phyloP scores from a whole-genome alignment of 176 grass and related monocot species.

The Triticum dicoccoides region DNA sequence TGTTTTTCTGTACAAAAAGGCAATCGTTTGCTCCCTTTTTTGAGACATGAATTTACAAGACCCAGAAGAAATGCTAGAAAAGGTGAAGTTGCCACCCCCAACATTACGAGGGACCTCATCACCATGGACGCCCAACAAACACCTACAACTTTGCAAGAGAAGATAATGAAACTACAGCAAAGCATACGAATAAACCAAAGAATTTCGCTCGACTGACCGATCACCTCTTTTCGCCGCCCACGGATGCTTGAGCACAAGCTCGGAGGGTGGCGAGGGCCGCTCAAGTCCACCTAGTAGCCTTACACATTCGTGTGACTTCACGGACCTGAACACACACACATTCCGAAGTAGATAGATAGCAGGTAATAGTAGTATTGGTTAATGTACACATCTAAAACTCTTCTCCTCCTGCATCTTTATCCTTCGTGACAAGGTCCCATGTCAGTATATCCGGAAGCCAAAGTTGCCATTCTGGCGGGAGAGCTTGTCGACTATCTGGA shows the following conservation, averaged over 20 bases:
- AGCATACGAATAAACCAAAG: constrained; percentile 57
- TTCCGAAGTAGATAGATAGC: not conserved
- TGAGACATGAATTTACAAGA: too few relatives aligned
- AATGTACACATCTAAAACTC: constrained; percentile 28
- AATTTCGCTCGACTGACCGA: constrained; percentile 24
- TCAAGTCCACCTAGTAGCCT: not conserved
- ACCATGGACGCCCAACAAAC: not conserved
- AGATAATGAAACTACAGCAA: constrained; percentile 8
- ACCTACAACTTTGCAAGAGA: not conserved
- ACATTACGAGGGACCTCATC: constrained; percentile 3
- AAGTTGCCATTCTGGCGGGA: not conserved
- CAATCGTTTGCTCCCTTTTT: too few relatives aligned
- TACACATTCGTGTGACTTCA: too few relatives aligned
- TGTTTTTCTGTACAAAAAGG: too few relatives aligned
- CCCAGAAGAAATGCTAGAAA: not conserved
- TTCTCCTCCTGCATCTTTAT: not conserved
- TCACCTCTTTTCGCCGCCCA: constrained; percentile 39
- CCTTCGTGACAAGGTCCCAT: too few relatives aligned
- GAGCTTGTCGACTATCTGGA: constrained; percentile 18
- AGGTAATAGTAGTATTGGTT: not conserved
- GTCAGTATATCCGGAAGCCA: not conserved
- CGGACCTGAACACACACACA: too few relatives aligned
- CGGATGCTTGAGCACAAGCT: constrained; percentile 17
- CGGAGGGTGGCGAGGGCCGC: constrained; percentile 33
- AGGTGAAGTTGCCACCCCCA: not conserved